Evolutionary conservation across 805 yeast genomes (phyloP), one percentile per base, ranked within the genome.

Genomic region (Brettanomyces anomalus): DNA sequence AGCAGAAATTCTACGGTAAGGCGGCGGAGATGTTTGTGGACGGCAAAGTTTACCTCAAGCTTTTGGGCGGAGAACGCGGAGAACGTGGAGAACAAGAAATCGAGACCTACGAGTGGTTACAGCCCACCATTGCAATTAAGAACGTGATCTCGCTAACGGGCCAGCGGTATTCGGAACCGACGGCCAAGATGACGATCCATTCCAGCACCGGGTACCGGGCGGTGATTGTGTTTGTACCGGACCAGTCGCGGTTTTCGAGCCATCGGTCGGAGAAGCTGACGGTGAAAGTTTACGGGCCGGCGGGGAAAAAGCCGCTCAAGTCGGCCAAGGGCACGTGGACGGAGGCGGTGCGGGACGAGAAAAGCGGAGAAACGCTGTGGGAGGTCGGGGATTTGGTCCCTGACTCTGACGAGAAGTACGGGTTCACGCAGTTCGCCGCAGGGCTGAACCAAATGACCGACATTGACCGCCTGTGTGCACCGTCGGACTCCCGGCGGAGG

Each of bases 1-100:
- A 74, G 18, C 96, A 89, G 54, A 87, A 88, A 59, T 85, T 86
- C 54, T 90, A 97, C 95, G 97, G 97, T 40, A 93, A 90, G 64
- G 80, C 89, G 21, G 79, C 85, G 6, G 97, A 93, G 58, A 66
- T 93, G 44, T 74, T 75, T 38, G 85, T 86, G 49, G 77, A 73
- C 36, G 98, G 98, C 33, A 67, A 68, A 13, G 66, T 83, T 4
- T 72, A 70, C 37, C 66, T 93, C 33, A 67, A 69, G 2, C 66
- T 81, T 37, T 20, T 36, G 20, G 53, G 66, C 2, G 88, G 86
- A 1, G 95, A 85, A 53, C 6, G 28, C 28, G 28, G 28, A 7
- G n/a, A 28, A 28, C 14, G 13, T 10, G 32, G 32, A 10, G n/a
- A n/a, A n/a, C n/a, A n/a, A n/a, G 14, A n/a, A n/a, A 32, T 8